Percentiles rank a stretch among this genome's conserved stretches.
These are phyloP conservation scores for Metschnikowia hibisci DNA, from an alignment of 805 yeast species.

Conservation along the genomic window DNA sequence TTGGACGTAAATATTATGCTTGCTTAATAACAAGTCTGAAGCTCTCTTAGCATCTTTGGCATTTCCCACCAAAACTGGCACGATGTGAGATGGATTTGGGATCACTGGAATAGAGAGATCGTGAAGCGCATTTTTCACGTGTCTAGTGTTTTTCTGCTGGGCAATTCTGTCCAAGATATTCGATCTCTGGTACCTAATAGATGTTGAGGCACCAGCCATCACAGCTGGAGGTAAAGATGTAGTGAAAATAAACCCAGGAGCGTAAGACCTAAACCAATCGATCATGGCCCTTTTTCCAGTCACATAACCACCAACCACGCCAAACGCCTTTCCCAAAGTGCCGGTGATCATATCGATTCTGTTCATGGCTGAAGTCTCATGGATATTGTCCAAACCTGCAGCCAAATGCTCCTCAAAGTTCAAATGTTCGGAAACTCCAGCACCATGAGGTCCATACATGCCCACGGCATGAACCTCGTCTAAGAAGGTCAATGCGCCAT, in stretches of 20 bases:
- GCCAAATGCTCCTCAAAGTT: conserved; percentile 79
- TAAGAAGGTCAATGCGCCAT: conserved; percentile 93
- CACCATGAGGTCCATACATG: conserved; percentile 98
- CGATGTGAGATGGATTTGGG: conserved; percentile 97
- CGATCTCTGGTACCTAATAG: conserved; percentile 78
- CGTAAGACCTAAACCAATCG: conserved; percentile 94
- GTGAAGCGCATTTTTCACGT: conserved; percentile 70
- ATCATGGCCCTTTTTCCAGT: conserved; percentile 81
- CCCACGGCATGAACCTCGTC: conserved; percentile 99
- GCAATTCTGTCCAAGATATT: conserved; percentile 72
- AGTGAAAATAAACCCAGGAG: conserved; percentile 97
- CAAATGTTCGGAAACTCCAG: conserved; percentile 97
- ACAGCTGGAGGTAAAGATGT: conserved; percentile 96
- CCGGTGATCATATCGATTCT: conserved; percentile 96
- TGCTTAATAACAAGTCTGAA: conserved; percentile 79
- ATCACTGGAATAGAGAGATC: conserved; percentile 86
- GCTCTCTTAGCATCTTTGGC: conserved; percentile 91
- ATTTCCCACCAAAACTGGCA: conserved; percentile 91
- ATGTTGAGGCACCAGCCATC: conserved; percentile 91
- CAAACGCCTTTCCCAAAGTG: conserved; percentile 95
- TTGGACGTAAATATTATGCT: conserved; percentile 89
- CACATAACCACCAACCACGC: conserved; percentile 96
- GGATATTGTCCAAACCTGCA: conserved; percentile 50
- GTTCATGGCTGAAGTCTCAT: conserved; percentile 61
- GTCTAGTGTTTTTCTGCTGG: conserved; percentile 82